Percentiles rank a stretch among this genome's conserved stretches.
Conservation (phyloP, 1,284 basidiomycete species). For the Naganishia cerealis region DNA sequence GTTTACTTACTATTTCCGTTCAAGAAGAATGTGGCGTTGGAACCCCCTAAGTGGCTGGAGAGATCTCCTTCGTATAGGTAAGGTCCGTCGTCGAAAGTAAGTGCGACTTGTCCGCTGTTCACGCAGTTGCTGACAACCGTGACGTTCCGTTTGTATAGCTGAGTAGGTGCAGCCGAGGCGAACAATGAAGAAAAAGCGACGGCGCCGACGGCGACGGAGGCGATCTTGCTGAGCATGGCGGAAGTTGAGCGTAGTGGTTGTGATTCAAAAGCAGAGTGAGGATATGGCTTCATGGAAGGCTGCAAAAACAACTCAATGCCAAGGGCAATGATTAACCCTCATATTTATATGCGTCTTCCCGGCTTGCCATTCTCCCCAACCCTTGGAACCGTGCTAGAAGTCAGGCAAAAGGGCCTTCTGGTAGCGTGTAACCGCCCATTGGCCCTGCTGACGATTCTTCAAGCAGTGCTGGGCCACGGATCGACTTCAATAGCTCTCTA, state of each 20-base stretch:
- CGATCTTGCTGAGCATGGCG: conserved; percentile 25
- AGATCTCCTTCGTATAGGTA: conserved; percentile 54
- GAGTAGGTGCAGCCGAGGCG: conserved; percentile 17
- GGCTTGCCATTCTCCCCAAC: too few relatives aligned
- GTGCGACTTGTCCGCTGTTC: conserved; percentile 45
- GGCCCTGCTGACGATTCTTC: too few relatives aligned
- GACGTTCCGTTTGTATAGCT: conserved; percentile 18
- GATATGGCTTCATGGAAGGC: neutral
- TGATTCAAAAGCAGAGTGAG: neutral
- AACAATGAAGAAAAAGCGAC: conserved; percentile 4
- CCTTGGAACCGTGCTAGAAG: too few relatives aligned
- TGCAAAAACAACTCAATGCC: neutral
- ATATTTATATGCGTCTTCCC: too few relatives aligned
- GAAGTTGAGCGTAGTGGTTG: neutral
- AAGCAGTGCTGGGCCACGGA: too few relatives aligned
- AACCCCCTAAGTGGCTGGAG: conserved; percentile 54
- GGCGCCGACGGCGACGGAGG: neutral
- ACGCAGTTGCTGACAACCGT: conserved; percentile 26
- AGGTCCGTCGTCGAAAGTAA: conserved; percentile 63
- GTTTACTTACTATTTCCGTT: conserved; percentile 53
- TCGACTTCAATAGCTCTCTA: too few relatives aligned
- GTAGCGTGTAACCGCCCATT: too few relatives aligned
- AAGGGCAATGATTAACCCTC: too few relatives aligned
- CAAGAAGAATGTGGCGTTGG: conserved; percentile 63
- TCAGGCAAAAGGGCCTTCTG: too few relatives aligned